Evolutionary conservation across 1,284 basidiomycete genomes (phyloP).

Genomic region (Apiotrichum veenhuisii): DNA sequence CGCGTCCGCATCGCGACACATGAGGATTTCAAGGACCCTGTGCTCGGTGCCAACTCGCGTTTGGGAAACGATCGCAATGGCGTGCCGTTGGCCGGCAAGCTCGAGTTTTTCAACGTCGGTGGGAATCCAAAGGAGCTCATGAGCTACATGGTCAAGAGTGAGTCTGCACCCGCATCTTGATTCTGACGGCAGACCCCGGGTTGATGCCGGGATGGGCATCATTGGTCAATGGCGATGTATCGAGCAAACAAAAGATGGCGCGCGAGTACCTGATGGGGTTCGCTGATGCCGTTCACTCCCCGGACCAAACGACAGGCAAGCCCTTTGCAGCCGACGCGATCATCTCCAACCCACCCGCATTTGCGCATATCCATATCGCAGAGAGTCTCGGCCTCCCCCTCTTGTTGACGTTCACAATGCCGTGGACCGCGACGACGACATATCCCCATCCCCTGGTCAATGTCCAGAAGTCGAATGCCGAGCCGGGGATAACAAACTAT

Average conservation of each 20-base stretch:
- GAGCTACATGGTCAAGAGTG: conserved; percentile 49
- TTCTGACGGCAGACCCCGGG: conserved; percentile 34
- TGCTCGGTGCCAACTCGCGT: conserved; percentile 55
- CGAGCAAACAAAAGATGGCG: conserved; percentile 41
- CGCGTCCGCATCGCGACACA: conserved; percentile 64
- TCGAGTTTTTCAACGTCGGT: conserved; percentile 42
- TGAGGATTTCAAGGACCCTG: conserved; percentile 60
- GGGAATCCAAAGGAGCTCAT: conserved; percentile 45
- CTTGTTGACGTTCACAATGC: conserved; percentile 62
- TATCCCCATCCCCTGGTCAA: conserved; percentile 65
- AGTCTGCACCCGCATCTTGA: conserved; percentile 20
- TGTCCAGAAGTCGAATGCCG: conserved; percentile 52
- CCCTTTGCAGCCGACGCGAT: conserved; percentile 61
- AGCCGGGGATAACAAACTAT: conserved; percentile 54
- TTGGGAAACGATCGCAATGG: conserved; percentile 20
- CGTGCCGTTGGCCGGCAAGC: conserved; percentile 49
- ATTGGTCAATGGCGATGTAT: conserved; percentile 38
- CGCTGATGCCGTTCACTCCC: conserved; percentile 55
- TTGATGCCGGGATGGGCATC: conserved; percentile 40
- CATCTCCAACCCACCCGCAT: conserved; percentile 62
- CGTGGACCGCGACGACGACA: conserved; percentile 60
- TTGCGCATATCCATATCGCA: conserved; percentile 62
- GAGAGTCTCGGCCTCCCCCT: conserved; percentile 61
- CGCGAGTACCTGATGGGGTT: conserved; percentile 58
- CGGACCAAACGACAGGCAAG: conserved; percentile 52